Conservation (phyloP, 805 yeast genomes). For the Myxozyma udenii region DNA sequence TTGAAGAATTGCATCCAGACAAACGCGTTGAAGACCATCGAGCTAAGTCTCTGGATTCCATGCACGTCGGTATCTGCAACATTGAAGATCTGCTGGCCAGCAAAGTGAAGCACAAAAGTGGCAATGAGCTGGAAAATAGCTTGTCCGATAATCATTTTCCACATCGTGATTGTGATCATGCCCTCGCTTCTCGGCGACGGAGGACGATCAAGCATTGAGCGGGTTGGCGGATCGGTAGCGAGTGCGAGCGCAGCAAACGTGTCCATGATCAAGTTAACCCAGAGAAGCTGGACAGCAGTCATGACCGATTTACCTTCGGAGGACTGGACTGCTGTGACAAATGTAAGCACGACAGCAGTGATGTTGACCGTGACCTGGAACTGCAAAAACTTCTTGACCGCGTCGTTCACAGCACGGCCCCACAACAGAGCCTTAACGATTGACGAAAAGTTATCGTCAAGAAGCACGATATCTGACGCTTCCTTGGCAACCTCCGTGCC, state of each 20-base stretch:
- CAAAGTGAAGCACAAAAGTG: slow-evolving; percentile 79
- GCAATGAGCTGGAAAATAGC: slow-evolving; percentile 71
- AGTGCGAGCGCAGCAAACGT: slow-evolving; percentile 95
- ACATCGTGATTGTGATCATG: slow-evolving; percentile 85
- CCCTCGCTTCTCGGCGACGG: slow-evolving; percentile 82
- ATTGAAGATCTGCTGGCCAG: slow-evolving; percentile 59
- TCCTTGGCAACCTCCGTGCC: slow-evolving; percentile 99
- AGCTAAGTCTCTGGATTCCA: slow-evolving; percentile 59
- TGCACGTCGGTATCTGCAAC: slow-evolving; percentile 39
- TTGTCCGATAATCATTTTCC: slow-evolving; percentile 97
- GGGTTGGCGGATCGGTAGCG: slow-evolving; percentile 96
- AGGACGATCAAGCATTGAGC: slow-evolving; percentile 66
- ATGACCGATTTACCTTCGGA: slow-evolving; percentile 77
- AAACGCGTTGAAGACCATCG: slow-evolving; percentile 91
- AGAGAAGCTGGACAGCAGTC: slow-evolving; percentile 93
- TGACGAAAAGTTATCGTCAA: slow-evolving; percentile 92
- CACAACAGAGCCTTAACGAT: slow-evolving; percentile 96
- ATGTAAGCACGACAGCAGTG: slow-evolving; percentile 93
- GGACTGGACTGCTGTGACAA: slow-evolving; percentile 87
- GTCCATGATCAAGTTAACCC: slow-evolving; percentile 98
- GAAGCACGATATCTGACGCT: slow-evolving; percentile 86
- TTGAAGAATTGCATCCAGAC: slow-evolving; percentile 98
- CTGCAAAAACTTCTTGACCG: slow-evolving; percentile 92
- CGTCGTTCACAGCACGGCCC: slow-evolving; percentile 96
- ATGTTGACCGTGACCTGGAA: slow-evolving; percentile 94